Conservation (phyloP, 2,329 filamentous ascomycete genomes). For the Ceratocystis huliohia region DNA sequence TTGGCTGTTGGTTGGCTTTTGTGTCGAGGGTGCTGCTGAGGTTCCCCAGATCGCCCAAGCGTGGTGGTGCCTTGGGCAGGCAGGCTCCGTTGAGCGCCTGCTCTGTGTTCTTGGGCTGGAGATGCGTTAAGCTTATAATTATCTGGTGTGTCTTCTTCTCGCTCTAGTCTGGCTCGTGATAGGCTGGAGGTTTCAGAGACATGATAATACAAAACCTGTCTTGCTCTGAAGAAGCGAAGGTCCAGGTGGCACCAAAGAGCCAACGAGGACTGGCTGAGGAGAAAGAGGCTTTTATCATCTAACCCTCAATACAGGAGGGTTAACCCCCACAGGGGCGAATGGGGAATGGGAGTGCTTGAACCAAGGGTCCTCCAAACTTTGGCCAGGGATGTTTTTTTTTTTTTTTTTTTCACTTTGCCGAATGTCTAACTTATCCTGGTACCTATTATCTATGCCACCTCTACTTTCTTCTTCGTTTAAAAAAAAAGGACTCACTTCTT, state of each 20-base stretch:
- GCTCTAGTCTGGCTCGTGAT: background rate
- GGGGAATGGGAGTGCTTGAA: background rate
- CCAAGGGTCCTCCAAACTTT: background rate
- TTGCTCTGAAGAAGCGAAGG: slow-evolving; percentile 1
- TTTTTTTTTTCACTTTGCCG: background rate
- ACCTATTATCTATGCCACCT: background rate
- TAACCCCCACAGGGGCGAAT: background rate
- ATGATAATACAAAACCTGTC: background rate
- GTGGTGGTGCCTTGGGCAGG: background rate
- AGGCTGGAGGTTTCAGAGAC: background rate
- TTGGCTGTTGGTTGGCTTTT: too few species aligned
- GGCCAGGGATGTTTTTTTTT: background rate
- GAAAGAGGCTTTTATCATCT: background rate
- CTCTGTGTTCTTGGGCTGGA: background rate
- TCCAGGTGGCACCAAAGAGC: background rate
- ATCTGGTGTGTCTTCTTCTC: background rate
- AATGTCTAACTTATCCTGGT: too few species aligned
- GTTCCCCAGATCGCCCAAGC: background rate
- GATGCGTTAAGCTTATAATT: background rate
- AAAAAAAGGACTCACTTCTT: background rate
- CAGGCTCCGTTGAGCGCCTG: background rate
- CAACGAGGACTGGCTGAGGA: background rate
- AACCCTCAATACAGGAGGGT: background rate
- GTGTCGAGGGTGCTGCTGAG: background rate
- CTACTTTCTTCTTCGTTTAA: background rate